These are phyloP conservation scores for Berberis thunbergii DNA, from an alignment of 164 flowering plant genomes.

Conservation along the genomic window DNA sequence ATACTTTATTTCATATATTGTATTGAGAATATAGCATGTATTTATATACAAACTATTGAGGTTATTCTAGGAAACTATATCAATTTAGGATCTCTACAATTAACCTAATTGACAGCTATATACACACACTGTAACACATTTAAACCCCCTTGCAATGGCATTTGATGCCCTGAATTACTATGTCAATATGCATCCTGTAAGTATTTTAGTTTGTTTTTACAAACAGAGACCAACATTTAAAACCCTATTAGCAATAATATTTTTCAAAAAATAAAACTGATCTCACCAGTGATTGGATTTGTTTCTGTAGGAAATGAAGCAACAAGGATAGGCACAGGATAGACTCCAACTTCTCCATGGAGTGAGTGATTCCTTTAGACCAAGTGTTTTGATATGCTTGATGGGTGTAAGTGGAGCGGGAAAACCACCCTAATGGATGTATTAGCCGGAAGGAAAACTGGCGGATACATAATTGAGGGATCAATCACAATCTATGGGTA, in stretches of 20 bases:
- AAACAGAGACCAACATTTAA: too few relatives aligned
- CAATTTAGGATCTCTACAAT: too few relatives aligned
- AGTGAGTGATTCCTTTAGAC: constrained; percentile 45
- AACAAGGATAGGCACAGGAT: too few relatives aligned
- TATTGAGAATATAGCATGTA: too few relatives aligned
- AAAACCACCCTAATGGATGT: constrained; percentile 56
- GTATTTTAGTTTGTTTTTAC: constrained; percentile 4
- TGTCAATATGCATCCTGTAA: constrained; percentile 49
- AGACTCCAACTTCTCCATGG: constrained; percentile 32
- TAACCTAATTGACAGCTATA: too few relatives aligned
- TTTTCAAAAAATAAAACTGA: too few relatives aligned
- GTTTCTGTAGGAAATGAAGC: background rate
- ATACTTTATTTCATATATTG: too few relatives aligned
- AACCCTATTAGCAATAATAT: too few relatives aligned
- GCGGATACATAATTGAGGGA: constrained; percentile 36
- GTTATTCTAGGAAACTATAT: too few relatives aligned
- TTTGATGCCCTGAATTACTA: constrained; percentile 39
- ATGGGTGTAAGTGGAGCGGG: constrained; percentile 53
- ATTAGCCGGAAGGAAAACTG: constrained; percentile 41
- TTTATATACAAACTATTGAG: too few relatives aligned
- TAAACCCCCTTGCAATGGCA: constrained; percentile 34
- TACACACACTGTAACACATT: too few relatives aligned
- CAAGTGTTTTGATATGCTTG: constrained; percentile 38
- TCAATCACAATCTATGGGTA: constrained; percentile 36
- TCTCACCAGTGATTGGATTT: too few relatives aligned